A percentile compares a stretch with the other conserved stretches of the same genome.
Conservation (phyloP, 2,329 filamentous ascomycete genomes). For the Neurospora sp. region DNA sequence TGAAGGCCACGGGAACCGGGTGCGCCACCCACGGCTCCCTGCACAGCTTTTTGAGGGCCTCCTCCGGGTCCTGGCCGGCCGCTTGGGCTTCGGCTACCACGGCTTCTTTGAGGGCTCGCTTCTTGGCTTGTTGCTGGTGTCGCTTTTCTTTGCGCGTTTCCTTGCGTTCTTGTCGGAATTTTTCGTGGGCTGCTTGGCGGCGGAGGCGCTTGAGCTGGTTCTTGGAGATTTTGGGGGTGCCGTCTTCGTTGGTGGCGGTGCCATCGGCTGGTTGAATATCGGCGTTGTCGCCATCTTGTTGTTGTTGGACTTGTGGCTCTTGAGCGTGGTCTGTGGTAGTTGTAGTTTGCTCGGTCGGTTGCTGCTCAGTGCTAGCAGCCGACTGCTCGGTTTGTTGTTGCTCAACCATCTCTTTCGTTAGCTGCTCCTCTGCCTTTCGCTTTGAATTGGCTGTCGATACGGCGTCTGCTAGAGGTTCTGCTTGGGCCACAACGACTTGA, state of each 20-base stretch:
- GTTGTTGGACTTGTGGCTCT: neutral
- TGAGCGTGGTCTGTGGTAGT: neutral
- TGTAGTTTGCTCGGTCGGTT: neutral
- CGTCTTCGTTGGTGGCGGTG: too few relatives aligned
- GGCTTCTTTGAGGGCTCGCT: slow-evolving; percentile 38
- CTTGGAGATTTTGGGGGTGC: slow-evolving; percentile 53
- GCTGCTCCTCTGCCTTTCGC: slow-evolving; percentile 17
- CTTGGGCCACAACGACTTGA: neutral
- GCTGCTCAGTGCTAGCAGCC: slow-evolving; percentile 3
- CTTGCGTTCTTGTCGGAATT: slow-evolving; percentile 50
- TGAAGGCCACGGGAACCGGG: slow-evolving; percentile 63
- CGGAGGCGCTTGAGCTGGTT: slow-evolving; percentile 74
- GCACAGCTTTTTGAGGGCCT: slow-evolving; percentile 14
- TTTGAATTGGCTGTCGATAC: slow-evolving; percentile 11
- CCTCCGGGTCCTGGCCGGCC: slow-evolving; percentile 31
- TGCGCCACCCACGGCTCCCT: slow-evolving; percentile 25
- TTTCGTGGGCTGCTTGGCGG: slow-evolving; percentile 66
- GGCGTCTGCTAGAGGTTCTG: neutral
- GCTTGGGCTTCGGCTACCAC: slow-evolving; percentile 35
- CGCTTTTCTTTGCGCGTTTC: slow-evolving; percentile 45
- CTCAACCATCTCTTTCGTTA: slow-evolving; percentile 8
- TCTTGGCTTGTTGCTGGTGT: slow-evolving; percentile 34
- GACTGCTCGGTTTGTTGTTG: slow-evolving; percentile 2
- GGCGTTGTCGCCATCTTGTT: too few relatives aligned
- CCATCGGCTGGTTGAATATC: too few relatives aligned